Percentiles rank a stretch among this genome's conserved stretches.
These are phyloP conservation scores for Echinochloa phyllopogon DNA, from an alignment of 176 grass and related monocot species.

Conservation along the genomic window DNA sequence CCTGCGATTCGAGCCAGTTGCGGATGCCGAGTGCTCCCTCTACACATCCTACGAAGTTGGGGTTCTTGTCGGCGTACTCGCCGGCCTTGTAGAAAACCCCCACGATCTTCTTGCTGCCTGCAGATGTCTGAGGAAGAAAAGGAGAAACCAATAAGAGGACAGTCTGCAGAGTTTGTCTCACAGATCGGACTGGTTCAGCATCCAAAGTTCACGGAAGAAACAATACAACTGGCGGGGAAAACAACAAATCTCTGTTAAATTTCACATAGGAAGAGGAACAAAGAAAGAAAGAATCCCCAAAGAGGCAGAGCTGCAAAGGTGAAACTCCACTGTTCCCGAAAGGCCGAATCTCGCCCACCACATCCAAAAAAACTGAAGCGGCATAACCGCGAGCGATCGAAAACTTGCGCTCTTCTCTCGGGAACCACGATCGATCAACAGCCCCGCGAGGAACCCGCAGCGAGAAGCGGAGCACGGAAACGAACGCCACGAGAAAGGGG, in stretches of 20 bases:
- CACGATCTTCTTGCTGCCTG: constrained; percentile 95
- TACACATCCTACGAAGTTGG: constrained; percentile 85
- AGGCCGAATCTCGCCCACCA: too few species aligned
- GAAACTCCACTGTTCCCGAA: not conserved
- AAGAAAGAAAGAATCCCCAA: not conserved
- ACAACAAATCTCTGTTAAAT: not conserved
- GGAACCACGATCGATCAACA: not conserved
- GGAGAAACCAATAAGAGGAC: not conserved
- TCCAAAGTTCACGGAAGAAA: not conserved
- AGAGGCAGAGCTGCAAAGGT: not conserved
- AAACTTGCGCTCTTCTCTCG: not conserved
- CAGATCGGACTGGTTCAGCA: not conserved
- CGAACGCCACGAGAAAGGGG: not conserved
- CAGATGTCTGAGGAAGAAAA: constrained; percentile 57
- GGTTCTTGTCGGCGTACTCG: constrained; percentile 79
- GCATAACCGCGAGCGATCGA: not conserved
- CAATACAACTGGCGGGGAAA: not conserved
- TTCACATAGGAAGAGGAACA: not conserved
- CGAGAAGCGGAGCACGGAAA: not conserved
- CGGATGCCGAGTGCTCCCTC: constrained; percentile 81
- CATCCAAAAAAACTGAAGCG: too few species aligned
- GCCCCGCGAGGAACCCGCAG: not conserved
- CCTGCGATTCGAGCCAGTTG: constrained; percentile 83
- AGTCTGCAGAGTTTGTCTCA: not conserved
- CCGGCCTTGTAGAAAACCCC: constrained; percentile 96